Percentiles rank a stretch among this genome's conserved stretches.
Conservation (phyloP, 169 alveolate species). For the Plasmodium vinckei region DNA sequence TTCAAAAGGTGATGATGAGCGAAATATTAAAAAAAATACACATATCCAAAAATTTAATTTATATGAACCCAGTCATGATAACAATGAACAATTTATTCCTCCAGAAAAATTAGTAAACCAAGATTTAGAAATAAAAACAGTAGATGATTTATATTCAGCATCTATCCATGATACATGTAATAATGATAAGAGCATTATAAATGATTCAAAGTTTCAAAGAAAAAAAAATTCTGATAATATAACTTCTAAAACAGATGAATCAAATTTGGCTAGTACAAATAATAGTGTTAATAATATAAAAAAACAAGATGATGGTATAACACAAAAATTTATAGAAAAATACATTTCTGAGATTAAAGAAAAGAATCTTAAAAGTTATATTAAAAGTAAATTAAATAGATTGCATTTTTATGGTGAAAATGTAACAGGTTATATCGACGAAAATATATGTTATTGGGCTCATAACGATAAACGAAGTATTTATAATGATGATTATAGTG, state of each 20-base stretch:
- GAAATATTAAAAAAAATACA: constrained; percentile 4
- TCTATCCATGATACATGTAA: too few relatives aligned
- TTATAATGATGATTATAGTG: constrained; percentile 15
- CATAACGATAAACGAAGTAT: constrained; percentile 35
- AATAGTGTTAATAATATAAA: too few relatives aligned
- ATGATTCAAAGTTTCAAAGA: too few relatives aligned
- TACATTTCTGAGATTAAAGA: constrained; percentile 25
- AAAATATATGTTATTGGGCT: constrained; percentile 63
- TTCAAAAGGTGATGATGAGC: neutral
- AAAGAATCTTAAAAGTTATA: constrained; percentile 19
- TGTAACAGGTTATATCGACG: constrained; percentile 49
- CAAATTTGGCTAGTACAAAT: too few relatives aligned
- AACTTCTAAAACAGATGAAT: too few relatives aligned
- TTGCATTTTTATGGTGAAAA: constrained; percentile 26
- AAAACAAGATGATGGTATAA: too few relatives aligned
- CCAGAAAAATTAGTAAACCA: constrained; percentile 1
- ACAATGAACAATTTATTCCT: constrained; percentile 4
- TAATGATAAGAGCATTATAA: neutral
- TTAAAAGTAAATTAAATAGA: constrained; percentile 51
- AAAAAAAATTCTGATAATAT: too few relatives aligned
- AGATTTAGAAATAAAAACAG: constrained; percentile 12
- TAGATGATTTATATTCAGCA: constrained; percentile 25
- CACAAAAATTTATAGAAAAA: too few relatives aligned
- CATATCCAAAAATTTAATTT: constrained; percentile 21
- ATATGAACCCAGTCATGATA: constrained; percentile 65